Conservation (phyloP, 2,329 filamentous ascomycete species). For the Macroventuria anomochaeta region DNA sequence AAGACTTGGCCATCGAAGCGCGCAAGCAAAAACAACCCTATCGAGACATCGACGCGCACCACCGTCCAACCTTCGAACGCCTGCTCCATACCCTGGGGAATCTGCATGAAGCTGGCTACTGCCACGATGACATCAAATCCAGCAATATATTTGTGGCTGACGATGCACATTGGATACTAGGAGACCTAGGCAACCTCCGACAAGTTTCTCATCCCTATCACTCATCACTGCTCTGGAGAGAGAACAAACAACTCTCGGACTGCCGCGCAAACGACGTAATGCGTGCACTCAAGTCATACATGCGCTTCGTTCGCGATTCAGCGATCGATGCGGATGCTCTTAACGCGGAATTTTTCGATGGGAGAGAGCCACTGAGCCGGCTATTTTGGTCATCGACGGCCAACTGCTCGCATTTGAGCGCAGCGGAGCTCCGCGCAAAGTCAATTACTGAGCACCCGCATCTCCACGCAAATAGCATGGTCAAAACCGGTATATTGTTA, state of each 20-base stretch:
- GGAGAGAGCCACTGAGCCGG: conserved; percentile 26
- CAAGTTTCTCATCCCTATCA: conserved; percentile 40
- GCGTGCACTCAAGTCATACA: conserved; percentile 40
- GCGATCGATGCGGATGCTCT: conserved; percentile 22
- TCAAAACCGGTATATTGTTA: not conserved
- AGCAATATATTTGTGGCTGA: conserved; percentile 42
- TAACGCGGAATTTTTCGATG: conserved; percentile 31
- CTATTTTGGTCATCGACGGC: conserved; percentile 36
- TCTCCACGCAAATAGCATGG: not conserved
- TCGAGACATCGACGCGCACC: conserved; percentile 32
- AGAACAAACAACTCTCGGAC: conserved; percentile 31
- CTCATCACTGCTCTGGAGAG: conserved; percentile 30
- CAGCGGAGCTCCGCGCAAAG: conserved; percentile 14
- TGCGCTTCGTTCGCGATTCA: conserved; percentile 28
- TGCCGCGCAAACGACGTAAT: conserved; percentile 42
- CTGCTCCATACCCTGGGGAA: conserved; percentile 31
- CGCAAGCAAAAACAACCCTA: not conserved
- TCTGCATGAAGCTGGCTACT: conserved; percentile 42
- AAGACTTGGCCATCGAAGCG: conserved; percentile 16
- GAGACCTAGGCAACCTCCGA: conserved; percentile 47
- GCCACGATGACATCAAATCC: conserved; percentile 50
- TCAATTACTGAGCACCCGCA: conserved; percentile 19
- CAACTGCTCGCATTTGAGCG: conserved; percentile 16
- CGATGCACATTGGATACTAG: conserved; percentile 37
- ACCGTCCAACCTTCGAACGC: conserved; percentile 38